phyloP scores from a whole-genome alignment of 768 basidiomycete species.

The Royoungia palumana region DNA sequence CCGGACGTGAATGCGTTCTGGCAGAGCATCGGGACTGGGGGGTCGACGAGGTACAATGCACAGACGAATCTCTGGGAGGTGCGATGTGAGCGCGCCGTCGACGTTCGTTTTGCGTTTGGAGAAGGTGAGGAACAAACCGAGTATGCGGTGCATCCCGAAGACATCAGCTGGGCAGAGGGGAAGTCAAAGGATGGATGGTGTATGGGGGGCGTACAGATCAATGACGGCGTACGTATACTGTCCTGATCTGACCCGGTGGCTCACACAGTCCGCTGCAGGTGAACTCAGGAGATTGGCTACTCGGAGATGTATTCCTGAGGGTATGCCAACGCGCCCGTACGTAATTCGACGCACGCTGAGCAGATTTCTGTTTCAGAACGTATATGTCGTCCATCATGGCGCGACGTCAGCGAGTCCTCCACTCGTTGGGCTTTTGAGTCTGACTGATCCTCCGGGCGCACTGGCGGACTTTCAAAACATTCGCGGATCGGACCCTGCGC shows the following conservation, averaged over 20 bases:
- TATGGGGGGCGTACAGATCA: slow-evolving; percentile 53
- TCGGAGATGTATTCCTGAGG: slow-evolving; percentile 57
- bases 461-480: slow-evolving; percentile 37
- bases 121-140: slow-evolving; percentile 31
- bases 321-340: no score
- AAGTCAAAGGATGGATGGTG: slow-evolving; percentile 46
- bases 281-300: slow-evolving; percentile 58
- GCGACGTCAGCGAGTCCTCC: slow-evolving; percentile 39
- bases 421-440: slow-evolving; percentile 42
- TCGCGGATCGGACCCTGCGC: slow-evolving; percentile 42
- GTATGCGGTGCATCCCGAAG: slow-evolving; percentile 48
- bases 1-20: slow-evolving; percentile 53
- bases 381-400: slow-evolving; percentile 49
- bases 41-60: slow-evolving; percentile 35
- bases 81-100: slow-evolving; percentile 46
- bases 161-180: slow-evolving; percentile 49
- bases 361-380: slow-evolving; percentile 39
- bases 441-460: slow-evolving; percentile 39
- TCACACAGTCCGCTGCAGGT: slow-evolving; percentile 30
- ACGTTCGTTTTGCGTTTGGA: slow-evolving; percentile 45
- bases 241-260: background rate
- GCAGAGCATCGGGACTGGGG: slow-evolving; percentile 41
- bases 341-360: background rate
- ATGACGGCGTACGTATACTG: slow-evolving; percentile 40
- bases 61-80: slow-evolving; percentile 45